These are phyloP conservation scores for Yarrowia sp. DNA, from an alignment of 805 yeast genomes.

Conservation along the genomic window DNA sequence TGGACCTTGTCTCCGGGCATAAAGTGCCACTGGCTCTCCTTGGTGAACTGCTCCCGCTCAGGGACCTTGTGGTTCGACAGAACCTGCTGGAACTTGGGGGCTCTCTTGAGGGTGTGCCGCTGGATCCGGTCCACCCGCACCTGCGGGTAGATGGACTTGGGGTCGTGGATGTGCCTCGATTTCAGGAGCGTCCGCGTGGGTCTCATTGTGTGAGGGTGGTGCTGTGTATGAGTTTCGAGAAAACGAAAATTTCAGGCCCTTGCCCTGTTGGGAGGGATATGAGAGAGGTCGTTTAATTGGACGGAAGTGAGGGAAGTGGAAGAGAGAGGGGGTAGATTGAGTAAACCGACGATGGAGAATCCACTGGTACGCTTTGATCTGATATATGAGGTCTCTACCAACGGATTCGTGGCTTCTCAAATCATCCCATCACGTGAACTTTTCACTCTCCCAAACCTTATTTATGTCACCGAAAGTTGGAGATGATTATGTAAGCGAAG, in stretches of 20 bases:
- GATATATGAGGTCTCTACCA: no score
- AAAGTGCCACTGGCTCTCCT: constrained; percentile 63
- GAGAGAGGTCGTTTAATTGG: neutral
- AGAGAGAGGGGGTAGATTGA: neutral
- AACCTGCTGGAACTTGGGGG: constrained; percentile 44
- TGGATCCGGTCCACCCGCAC: constrained; percentile 43
- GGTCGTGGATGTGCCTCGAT: constrained; percentile 35
- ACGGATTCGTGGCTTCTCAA: neutral
- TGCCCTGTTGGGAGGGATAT: constrained; percentile 29
- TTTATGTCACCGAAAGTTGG: neutral
- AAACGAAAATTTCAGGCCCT: constrained; percentile 33
- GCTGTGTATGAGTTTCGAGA: constrained; percentile 2
- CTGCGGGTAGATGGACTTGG: constrained; percentile 40
- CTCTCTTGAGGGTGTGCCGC: constrained; percentile 41
- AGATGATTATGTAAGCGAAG: neutral
- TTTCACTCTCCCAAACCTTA: constrained; percentile 9
- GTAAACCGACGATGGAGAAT: no score
- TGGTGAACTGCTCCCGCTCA: constrained; percentile 51
- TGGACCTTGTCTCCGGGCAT: constrained; percentile 81
- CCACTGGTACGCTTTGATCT: no score
- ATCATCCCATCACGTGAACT: constrained; percentile 4
- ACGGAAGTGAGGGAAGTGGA: neutral
- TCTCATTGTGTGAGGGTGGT: constrained; percentile 35
- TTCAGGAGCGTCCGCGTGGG: constrained; percentile 27
- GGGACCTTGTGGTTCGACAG: constrained; percentile 47